Conservation (phyloP, 2,329 filamentous ascomycete species). For the Biscogniauxia sp. region DNA sequence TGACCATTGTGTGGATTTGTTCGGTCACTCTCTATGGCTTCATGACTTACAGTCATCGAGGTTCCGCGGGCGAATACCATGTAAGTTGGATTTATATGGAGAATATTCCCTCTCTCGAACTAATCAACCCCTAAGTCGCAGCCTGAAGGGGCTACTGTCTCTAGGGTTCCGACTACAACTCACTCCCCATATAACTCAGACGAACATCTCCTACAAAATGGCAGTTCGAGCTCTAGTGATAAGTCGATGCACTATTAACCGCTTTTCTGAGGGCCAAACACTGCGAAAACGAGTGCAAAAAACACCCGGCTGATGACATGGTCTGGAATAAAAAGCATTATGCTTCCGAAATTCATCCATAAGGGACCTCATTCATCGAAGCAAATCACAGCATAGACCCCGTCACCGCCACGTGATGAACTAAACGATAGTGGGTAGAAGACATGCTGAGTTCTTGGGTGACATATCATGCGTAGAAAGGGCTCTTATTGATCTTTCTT, state of each 20-base stretch:
- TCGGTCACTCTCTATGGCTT: no score
- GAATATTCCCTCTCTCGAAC: no score
- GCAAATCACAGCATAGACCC: conserved; percentile 33
- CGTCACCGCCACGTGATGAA: background rate
- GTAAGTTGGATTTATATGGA: no score
- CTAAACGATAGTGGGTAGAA: no score
- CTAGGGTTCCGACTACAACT: conserved; percentile 26
- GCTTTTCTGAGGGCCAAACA: conserved; percentile 23
- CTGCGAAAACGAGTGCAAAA: conserved; percentile 24
- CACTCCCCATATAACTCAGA: conserved; percentile 24
- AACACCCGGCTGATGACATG: conserved; percentile 21
- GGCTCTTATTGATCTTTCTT: no score
- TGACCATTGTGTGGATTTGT: no score
- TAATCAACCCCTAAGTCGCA: no score
- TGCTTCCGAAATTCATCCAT: conserved; percentile 36
- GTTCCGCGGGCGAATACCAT: no score
- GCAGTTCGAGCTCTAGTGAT: conserved; percentile 17
- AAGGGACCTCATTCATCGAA: conserved; percentile 39
- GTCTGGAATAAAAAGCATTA: conserved; percentile 31
- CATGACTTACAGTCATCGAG: no score
- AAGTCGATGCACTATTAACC: conserved; percentile 33
- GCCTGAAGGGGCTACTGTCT: no score
- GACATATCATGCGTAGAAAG: no score
- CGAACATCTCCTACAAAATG: conserved; percentile 21
- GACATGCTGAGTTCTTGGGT: no score